Evolutionary conservation across 805 yeast genomes (phyloP).

Genomic region (Teunomyces funiuensis): DNA sequence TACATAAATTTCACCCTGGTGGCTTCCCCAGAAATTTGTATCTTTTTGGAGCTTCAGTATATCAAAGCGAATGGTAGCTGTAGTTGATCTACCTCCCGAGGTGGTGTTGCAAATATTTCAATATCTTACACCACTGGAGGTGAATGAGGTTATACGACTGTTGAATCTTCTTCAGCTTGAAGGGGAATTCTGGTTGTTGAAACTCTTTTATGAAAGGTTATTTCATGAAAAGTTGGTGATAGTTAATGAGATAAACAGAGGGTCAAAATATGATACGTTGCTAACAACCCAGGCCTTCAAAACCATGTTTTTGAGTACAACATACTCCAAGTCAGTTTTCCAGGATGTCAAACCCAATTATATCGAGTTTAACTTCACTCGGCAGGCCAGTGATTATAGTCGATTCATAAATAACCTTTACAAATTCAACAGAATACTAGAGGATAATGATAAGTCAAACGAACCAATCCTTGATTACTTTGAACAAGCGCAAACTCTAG

Average conservation of each 20-base stretch:
- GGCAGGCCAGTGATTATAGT: slow-evolving; percentile 23
- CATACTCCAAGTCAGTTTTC: slow-evolving; percentile 11
- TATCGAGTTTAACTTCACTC: slow-evolving; percentile 21
- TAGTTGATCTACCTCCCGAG: slow-evolving; percentile 19
- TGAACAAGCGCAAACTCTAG: slow-evolving; percentile 17
- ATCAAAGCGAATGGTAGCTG: slow-evolving; percentile 3
- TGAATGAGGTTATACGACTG: slow-evolving; percentile 5
- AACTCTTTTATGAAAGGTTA: slow-evolving; percentile 19
- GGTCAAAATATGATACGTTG: slow-evolving; percentile 10
- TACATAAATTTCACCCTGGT: not conserved
- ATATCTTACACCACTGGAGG: slow-evolving; percentile 9
- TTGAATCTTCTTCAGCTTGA: slow-evolving; percentile 3
- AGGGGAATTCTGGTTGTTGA: not conserved
- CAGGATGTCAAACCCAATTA: slow-evolving; percentile 18
- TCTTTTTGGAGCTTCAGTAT: too few species aligned
- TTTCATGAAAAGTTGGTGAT: slow-evolving; percentile 19
- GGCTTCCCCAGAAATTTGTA: too few species aligned
- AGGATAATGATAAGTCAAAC: slow-evolving; percentile 7
- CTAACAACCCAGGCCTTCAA: slow-evolving; percentile 15
- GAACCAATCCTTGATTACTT: slow-evolving; percentile 12
- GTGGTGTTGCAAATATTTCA: slow-evolving; percentile 15
- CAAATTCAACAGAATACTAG: slow-evolving; percentile 18
- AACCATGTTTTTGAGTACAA: slow-evolving; percentile 8
- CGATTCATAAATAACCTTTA: slow-evolving; percentile 21
- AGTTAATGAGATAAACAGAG: slow-evolving; percentile 5